Evolutionary conservation across 192 early-diverging fungal genomes (phyloP).

Genomic region (Entomortierella lignicola): DNA sequence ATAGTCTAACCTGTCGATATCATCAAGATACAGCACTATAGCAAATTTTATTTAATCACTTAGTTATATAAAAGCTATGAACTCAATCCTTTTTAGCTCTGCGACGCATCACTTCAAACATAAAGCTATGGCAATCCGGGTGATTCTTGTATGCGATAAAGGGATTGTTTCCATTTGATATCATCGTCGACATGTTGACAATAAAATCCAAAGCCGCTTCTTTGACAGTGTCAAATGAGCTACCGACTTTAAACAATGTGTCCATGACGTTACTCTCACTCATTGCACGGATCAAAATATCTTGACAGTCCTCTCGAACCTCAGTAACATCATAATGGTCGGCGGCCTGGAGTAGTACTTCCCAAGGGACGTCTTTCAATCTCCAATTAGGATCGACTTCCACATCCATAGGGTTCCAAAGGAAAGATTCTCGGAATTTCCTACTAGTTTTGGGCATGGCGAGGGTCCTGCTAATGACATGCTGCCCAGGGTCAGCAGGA

Average conservation of each 20-base stretch:
- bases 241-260: background rate
- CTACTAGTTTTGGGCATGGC: background rate
- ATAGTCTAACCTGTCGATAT: too few species aligned
- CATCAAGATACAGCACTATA: too few species aligned
- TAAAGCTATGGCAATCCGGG: conserved; percentile 4
- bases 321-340: conserved; percentile 12
- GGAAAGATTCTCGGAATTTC: background rate
- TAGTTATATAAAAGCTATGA: too few species aligned
- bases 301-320: background rate
- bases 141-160: conserved; percentile 15
- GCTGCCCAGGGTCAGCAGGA: background rate
- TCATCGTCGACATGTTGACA: background rate
- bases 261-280: background rate
- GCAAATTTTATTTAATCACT: too few species aligned
- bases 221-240: background rate
- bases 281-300: background rate
- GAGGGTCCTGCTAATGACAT: conserved; percentile 1
- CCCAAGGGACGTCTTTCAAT: conserved; percentile 15
- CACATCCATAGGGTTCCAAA: background rate
- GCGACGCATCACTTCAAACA: conserved; percentile 22
- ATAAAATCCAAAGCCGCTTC: conserved; percentile 10
- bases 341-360: conserved; percentile 3
- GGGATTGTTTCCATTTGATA: conserved; percentile 2
- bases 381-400: background rate
- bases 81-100: background rate